Evolutionary conservation across 176 grass and related monocot species (phyloP).

Genomic region (Carex parvula): DNA sequence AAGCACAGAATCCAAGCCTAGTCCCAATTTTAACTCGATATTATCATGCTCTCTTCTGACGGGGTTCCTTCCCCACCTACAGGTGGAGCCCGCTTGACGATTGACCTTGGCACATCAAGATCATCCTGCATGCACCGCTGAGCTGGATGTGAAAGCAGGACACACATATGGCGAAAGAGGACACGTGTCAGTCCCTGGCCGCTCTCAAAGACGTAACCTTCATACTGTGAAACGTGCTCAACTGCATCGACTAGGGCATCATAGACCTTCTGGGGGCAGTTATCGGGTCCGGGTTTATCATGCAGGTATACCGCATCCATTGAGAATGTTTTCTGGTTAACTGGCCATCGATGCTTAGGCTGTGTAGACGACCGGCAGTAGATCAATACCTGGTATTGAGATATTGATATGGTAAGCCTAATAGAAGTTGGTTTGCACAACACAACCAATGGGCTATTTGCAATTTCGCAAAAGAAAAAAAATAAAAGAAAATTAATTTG

Average conservation of each 20-base stretch:
- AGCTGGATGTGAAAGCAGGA: constrained; percentile 64
- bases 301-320: constrained; percentile 88
- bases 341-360: constrained; percentile 73
- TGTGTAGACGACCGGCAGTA: constrained; percentile 82
- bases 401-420: neutral
- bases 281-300: constrained; percentile 70
- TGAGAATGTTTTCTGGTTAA: constrained; percentile 73
- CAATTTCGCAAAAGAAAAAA: neutral
- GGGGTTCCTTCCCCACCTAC: neutral
- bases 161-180: constrained; percentile 67
- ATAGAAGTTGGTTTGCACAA: neutral
- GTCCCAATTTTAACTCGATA: neutral
- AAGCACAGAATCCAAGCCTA: neutral
- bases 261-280: constrained; percentile 90
- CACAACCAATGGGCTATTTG: neutral
- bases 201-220: constrained; percentile 87
- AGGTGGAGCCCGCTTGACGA: constrained; percentile 26
- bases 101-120: constrained; percentile 69
- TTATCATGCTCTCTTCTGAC: constrained; percentile 13
- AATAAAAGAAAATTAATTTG: neutral
- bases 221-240: constrained; percentile 84
- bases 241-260: constrained; percentile 72
- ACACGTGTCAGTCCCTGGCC: constrained; percentile 74
- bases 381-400: constrained; percentile 60
- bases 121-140: constrained; percentile 84